Evolutionary conservation across 768 basidiomycete genomes (phyloP), one percentile per base, ranked within the genome.

Genomic region (Grammothele lineata): DNA sequence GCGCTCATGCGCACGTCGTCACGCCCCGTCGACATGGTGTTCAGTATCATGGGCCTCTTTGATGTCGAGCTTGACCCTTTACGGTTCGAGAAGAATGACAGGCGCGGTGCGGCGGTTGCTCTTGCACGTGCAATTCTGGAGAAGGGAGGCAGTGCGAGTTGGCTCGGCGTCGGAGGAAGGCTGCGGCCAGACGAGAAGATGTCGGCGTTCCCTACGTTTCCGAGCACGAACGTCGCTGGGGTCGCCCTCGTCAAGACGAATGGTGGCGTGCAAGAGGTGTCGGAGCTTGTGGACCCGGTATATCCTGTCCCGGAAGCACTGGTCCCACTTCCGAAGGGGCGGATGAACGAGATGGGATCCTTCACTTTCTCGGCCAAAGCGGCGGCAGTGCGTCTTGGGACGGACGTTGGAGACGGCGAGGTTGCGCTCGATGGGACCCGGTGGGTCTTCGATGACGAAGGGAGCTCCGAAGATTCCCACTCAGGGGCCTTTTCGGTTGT

Each of bases 31-130:
- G 53, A 54, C 45, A 47, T 47, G 36, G 37, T 54, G 6, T 40
- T 50, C 45, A 50, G 48, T 41, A 49, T 53, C 43, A 48, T 49
- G 47, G 47, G 47, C 21, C 42, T 53, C 5, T 45, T 53, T 25
- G 51, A 35, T 22, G 51, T 53, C 37, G 25, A 46, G 5, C 46
- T 53, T 10, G 37, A 53, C 34, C 36, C 41, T 11, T 6, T 15
- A 4, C n/a, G 11, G 3, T 47, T 49, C 42, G 22, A 34, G 40
- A 37, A 32, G 42, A 34, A 47, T 23, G 53, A 45, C 27, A 39
- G 48, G 17, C 27, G 43, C 10, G 47, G 44, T 14, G 47, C 48
- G 25, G 35, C 41, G 1, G 26, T 36, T 33, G 46, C 40, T 10
- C 42, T 53, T 21, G 42, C 47, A 22, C 36, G 40, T 30, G 34